Evolutionary conservation across 177 flowering plant species (phyloP).

Genomic region (Telopea speciosissima): DNA sequence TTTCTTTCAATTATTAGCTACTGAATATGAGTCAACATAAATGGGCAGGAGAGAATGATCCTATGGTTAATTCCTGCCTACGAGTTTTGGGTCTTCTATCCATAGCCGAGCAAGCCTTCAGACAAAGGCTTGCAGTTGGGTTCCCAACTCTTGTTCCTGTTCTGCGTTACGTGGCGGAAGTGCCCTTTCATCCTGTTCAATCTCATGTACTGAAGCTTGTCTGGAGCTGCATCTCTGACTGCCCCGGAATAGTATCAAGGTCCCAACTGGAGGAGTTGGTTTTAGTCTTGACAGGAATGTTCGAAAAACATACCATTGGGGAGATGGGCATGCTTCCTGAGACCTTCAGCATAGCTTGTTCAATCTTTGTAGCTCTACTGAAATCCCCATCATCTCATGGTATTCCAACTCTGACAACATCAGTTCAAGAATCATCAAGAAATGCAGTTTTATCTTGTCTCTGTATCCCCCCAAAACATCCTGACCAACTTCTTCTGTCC

Average conservation of each 20-base stretch:
- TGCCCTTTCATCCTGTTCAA: constrained; percentile 86
- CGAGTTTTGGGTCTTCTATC: constrained; percentile 68
- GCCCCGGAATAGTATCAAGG: constrained; percentile 69
- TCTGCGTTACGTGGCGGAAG: constrained; percentile 56
- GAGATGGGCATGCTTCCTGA: constrained; percentile 67
- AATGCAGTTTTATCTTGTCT: constrained; percentile 53
- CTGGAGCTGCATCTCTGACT: constrained; percentile 45
- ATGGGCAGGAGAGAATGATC: constrained; percentile 60
- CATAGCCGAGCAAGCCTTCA: constrained; percentile 55
- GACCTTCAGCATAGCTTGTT: constrained; percentile 54
- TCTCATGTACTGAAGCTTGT: constrained; percentile 57
- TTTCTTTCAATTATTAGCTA: background rate
- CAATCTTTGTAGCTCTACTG: constrained; percentile 56
- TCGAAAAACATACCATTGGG: constrained; percentile 52
- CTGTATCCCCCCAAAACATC: constrained; percentile 20
- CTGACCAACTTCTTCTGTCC: constrained; percentile 37
- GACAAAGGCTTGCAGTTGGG: constrained; percentile 70
- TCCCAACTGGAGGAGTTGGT: constrained; percentile 59
- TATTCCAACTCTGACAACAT: constrained; percentile 29
- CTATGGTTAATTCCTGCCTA: constrained; percentile 58
- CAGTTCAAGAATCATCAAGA: constrained; percentile 44
- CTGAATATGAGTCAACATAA: constrained; percentile 8
- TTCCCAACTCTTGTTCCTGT: constrained; percentile 72
- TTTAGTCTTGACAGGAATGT: constrained; percentile 50
- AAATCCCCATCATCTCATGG: constrained; percentile 48